phyloP scores from a whole-genome alignment of 2,329 filamentous ascomycete species.

The Trichophyton equinum region DNA sequence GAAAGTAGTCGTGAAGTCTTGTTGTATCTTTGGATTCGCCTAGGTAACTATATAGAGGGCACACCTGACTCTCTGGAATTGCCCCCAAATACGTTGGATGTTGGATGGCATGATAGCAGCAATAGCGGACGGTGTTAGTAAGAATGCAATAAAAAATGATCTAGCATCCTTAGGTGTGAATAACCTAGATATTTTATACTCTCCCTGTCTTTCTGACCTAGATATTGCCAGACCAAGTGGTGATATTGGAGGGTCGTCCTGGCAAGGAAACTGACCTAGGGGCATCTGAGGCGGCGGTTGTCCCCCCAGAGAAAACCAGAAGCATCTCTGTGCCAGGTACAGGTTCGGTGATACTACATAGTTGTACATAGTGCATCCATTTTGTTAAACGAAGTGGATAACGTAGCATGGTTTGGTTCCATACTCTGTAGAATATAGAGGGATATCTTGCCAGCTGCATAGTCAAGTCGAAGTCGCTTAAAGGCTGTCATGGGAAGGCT shows the following conservation, averaged over 20 bases:
- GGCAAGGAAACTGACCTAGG: background rate
- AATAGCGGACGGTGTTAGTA: no score
- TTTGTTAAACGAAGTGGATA: background rate
- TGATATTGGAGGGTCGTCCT: background rate
- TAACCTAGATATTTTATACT: background rate
- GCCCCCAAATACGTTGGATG: no score
- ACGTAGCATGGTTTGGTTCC: background rate
- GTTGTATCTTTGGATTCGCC: slow-evolving; percentile 9
- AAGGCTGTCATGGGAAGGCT: background rate
- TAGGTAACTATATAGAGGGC: slow-evolving; percentile 8
- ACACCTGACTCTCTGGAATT: no score
- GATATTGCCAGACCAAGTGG: background rate
- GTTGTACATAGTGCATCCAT: background rate
- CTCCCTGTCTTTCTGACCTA: background rate
- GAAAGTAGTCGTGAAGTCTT: slow-evolving; percentile 6
- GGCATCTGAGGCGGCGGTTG: background rate
- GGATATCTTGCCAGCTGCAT: background rate
- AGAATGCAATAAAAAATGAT: no score
- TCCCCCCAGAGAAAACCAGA: background rate
- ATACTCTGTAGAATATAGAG: background rate
- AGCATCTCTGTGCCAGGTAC: background rate
- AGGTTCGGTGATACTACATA: background rate
- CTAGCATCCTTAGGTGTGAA: no score
- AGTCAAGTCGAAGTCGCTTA: background rate
- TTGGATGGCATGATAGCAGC: no score